These are phyloP conservation scores for Debaryomyces sp. DNA, from an alignment of 1,139 yeast species.

Conservation along the genomic window DNA sequence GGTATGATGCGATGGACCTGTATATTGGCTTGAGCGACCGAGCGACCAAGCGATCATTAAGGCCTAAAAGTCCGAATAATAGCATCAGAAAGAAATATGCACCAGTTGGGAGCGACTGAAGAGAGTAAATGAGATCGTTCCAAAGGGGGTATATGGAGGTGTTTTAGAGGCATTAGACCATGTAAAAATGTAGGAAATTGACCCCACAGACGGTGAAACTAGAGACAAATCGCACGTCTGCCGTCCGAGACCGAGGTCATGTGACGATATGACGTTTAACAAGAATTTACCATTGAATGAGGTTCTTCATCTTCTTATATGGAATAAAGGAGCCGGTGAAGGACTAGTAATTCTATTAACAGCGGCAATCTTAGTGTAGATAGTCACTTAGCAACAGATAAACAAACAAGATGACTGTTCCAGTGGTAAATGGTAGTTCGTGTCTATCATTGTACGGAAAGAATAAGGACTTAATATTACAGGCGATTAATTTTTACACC, in stretches of 20 bases:
- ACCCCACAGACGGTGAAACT: background rate
- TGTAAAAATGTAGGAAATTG: background rate
- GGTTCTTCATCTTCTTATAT: background rate
- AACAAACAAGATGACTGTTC: constrained; percentile 21
- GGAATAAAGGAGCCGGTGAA: background rate
- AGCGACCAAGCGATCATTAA: constrained; percentile 9
- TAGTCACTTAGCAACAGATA: background rate
- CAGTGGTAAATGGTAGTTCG: constrained; percentile 56
- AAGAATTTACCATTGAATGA: background rate
- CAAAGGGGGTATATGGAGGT: background rate
- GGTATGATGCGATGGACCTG: background rate
- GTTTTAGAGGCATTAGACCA: background rate
- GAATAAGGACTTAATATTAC: constrained; percentile 30
- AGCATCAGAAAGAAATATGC: background rate
- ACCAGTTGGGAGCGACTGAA: background rate
- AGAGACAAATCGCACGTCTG: constrained; percentile 11
- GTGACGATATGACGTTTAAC: constrained; percentile 8
- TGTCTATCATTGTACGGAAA: constrained; percentile 49
- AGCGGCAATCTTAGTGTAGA: background rate
- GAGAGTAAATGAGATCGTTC: background rate
- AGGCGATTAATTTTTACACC: constrained; percentile 51
- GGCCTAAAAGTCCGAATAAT: constrained; percentile 8
- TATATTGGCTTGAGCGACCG: constrained; percentile 7
- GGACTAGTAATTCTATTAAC: background rate
- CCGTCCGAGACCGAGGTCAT: constrained; percentile 11